Evolutionary conservation across 179 eudicot species (phyloP).

Genomic region (Silene coronaria): DNA sequence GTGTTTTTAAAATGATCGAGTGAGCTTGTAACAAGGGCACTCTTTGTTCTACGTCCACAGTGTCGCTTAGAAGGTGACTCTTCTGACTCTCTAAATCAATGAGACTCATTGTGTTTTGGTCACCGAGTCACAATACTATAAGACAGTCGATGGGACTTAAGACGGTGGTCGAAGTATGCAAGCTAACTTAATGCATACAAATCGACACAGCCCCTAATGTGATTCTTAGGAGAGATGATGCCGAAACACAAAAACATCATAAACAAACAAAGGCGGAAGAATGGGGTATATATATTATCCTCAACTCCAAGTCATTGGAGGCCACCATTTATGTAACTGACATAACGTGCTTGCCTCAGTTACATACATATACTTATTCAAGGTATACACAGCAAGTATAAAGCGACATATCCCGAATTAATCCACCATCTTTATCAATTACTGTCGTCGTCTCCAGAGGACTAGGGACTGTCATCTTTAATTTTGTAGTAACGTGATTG

Average conservation of each 20-base stretch:
- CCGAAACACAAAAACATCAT: neutral
- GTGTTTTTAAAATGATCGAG: slow-evolving; percentile 16
- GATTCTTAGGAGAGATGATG: neutral
- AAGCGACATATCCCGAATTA: too few relatives aligned
- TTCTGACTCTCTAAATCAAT: slow-evolving; percentile 22
- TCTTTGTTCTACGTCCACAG: slow-evolving; percentile 9
- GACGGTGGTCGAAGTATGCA: neutral
- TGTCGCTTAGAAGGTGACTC: neutral
- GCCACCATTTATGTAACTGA: neutral
- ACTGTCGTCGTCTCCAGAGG: too few relatives aligned
- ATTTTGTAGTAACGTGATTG: too few relatives aligned
- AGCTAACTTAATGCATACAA: neutral
- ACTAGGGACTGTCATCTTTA: too few relatives aligned
- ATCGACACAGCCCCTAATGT: slow-evolving; percentile 2
- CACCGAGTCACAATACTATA: neutral
- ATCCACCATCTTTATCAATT: too few relatives aligned
- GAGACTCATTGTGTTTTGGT: slow-evolving; percentile 12
- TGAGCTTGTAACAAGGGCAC: slow-evolving; percentile 22
- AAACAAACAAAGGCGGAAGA: neutral
- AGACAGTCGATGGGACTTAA: too few relatives aligned
- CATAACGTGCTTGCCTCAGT: neutral
- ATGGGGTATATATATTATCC: neutral
- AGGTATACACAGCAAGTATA: too few relatives aligned
- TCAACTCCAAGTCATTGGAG: slow-evolving; percentile 8
- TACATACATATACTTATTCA: too few relatives aligned